Evolutionary conservation across 2,329 filamentous ascomycete genomes (phyloP), one percentile per base, ranked within the genome.

Genomic region (Penicillium rolfsii): DNA sequence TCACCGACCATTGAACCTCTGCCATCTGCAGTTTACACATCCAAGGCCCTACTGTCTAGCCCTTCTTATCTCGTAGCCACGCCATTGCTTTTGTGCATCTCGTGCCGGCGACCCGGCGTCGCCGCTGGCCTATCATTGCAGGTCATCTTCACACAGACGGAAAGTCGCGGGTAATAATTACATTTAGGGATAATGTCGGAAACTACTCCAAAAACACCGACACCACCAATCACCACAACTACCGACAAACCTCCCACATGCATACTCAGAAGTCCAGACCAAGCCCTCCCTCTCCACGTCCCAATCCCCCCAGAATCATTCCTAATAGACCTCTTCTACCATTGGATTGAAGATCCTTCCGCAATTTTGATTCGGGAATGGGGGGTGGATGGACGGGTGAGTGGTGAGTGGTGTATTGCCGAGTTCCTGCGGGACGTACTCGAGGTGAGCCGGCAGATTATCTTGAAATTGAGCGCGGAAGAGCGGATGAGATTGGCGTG

Each of bases 11-110:
- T 52, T 52, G 30, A 38, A 5, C 22, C 12, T 40, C 9, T 12
- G 7, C 30, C 30, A 1, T 30, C 11, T 11, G 30, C 30, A 33
- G 30, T 33, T 26, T 26, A 26, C 46, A n/a, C 11, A 24, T 35
- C 14, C 22, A 28, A 2, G 1, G 12, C 49, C 35, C 49, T 35
- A 22, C 49, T 7, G 33, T 40, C 49, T 2, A 52, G 49, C 2
- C 30, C 30, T 11, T 11, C 19, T 38, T 52, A 52, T 40, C 30
- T 24, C 35, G 35, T 33, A 40, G 33, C 49, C 33, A 40, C n/a
- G 30, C 48, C 40, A 52, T 52, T 38, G 49, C 14, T 36, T 52
- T 52, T 35, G 49, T 52, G 30, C 49, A 52, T 52, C 22, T 35
- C 35, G 43, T 28, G 43, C 33, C 49, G 49, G 24, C 12, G 22